A percentile compares a stretch with the other conserved stretches of the same genome.
These are phyloP conservation scores for Micractinium sp. DNA, from an alignment of 139 green algal species.

Conservation along the genomic window DNA sequence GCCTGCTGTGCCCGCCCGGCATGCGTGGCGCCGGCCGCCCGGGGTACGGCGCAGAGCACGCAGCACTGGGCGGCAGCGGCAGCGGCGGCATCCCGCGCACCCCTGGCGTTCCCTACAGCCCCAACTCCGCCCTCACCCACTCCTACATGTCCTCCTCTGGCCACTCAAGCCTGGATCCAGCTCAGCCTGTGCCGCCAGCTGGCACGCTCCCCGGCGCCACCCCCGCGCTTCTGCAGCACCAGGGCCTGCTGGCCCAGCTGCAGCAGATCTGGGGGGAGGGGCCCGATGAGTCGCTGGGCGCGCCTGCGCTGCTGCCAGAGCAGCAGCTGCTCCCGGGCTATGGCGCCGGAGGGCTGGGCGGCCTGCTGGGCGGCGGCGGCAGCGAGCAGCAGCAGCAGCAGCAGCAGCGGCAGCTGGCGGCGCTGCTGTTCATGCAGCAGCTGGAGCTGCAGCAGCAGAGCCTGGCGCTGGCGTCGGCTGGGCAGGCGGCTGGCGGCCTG, in stretches of 20 bases:
- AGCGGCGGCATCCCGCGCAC: background rate
- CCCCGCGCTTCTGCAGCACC: background rate
- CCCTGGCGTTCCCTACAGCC: background rate
- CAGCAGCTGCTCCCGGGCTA: background rate
- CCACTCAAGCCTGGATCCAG: background rate
- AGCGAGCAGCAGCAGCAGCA: constrained; percentile 9
- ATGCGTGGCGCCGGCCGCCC: background rate
- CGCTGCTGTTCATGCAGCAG: constrained; percentile 21
- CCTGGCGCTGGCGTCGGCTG: background rate
- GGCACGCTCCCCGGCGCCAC: background rate
- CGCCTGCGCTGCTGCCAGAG: too few relatives aligned
- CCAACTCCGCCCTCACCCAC: background rate
- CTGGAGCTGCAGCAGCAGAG: constrained; percentile 21
- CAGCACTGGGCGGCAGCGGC: too few relatives aligned
- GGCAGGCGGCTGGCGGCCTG: background rate
- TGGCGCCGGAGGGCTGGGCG: background rate
- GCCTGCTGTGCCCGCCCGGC: too few relatives aligned
- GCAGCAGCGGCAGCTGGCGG: constrained; percentile 27
- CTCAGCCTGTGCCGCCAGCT: background rate
- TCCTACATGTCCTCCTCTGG: background rate
- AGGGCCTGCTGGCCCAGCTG: constrained; percentile 21
- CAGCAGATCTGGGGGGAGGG: constrained; percentile 34
- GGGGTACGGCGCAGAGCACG: too few relatives aligned
- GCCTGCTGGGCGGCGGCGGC: background rate
- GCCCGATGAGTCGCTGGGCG: background rate